A percentile compares a stretch with the other conserved stretches of the same genome.
Evolutionary conservation across 108 stramenopile species (phyloP).

Genomic region (Discostella pseudostelligera): DNA sequence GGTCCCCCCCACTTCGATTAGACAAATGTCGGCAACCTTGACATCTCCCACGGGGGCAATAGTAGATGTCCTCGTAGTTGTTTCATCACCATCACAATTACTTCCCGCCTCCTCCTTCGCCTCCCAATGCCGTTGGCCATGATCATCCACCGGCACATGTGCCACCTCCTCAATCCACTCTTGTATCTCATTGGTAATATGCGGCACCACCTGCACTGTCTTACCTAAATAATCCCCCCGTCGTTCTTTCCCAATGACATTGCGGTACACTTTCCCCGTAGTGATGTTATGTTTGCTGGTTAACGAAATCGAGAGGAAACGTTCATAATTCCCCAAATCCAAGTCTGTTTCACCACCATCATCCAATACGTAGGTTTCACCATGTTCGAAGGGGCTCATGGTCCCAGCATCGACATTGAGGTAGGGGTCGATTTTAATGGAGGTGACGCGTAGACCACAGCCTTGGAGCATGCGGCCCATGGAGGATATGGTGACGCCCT

Average conservation of each 20-base stretch:
- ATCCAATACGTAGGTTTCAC: slow-evolving; percentile 81
- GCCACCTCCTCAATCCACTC: slow-evolving; percentile 88
- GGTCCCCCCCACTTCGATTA: slow-evolving; percentile 99
- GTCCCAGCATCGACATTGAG: slow-evolving; percentile 89
- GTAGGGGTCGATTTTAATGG: slow-evolving; percentile 93
- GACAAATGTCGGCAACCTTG: slow-evolving; percentile 90
- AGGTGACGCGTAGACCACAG: slow-evolving; percentile 80
- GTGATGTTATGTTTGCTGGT: slow-evolving; percentile 90
- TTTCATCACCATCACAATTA: slow-evolving; percentile 4
- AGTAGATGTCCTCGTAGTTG: neutral
- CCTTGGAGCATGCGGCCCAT: slow-evolving; percentile 86
- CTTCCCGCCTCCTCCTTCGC: slow-evolving; percentile 8
- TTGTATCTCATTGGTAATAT: slow-evolving; percentile 89
- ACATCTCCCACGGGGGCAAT: slow-evolving; percentile 42
- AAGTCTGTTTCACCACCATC: slow-evolving; percentile 92
- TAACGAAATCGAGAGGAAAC: slow-evolving; percentile 75
- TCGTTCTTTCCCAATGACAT: slow-evolving; percentile 81
- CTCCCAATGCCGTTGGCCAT: slow-evolving; percentile 38
- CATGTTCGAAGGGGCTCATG: slow-evolving; percentile 89
- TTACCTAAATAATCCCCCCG: slow-evolving; percentile 91
- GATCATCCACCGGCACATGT: slow-evolving; percentile 63
- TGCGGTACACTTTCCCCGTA: slow-evolving; percentile 88
- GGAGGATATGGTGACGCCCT: slow-evolving; percentile 82
- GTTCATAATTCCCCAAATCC: slow-evolving; percentile 93
- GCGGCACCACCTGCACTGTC: slow-evolving; percentile 92